phyloP scores from a whole-genome alignment of 116 monocot genomes.

The Cymodocea nodosa region DNA sequence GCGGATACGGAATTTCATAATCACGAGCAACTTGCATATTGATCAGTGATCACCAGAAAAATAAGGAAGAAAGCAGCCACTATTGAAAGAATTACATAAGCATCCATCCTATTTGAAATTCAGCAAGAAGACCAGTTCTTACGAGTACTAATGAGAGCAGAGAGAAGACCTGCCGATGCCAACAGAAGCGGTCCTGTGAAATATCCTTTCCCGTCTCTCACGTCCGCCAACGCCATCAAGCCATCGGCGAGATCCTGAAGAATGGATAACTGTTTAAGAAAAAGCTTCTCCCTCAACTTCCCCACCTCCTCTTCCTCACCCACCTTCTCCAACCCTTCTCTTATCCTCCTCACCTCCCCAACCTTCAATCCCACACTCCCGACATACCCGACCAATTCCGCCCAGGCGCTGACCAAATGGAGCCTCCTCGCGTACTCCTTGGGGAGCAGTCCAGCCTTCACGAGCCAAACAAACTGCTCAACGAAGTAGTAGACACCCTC shows the following conservation, averaged over 20 bases:
- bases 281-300: conserved; percentile 28
- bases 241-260: conserved; percentile 54
- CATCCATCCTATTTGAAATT: background rate
- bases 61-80: background rate
- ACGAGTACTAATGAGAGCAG: conserved; percentile 51
- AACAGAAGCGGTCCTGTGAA: conserved; percentile 27
- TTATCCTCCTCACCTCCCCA: conserved; percentile 21
- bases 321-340: background rate
- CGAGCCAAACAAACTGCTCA: conserved; percentile 61
- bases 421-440: conserved; percentile 7
- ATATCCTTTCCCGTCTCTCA: conserved; percentile 39
- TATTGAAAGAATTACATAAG: background rate
- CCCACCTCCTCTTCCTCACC: conserved; percentile 1
- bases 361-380: conserved; percentile 36
- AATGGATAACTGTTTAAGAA: conserved; percentile 38
- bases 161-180: conserved; percentile 52
- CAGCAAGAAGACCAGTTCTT: conserved; percentile 68
- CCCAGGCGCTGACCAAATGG: conserved; percentile 38
- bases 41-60: background rate
- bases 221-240: conserved; percentile 46
- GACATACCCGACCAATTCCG: conserved; percentile 38
- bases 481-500: conserved; percentile 58
- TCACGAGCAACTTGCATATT: too few species aligned
- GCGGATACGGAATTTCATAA: too few species aligned
- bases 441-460: conserved; percentile 26